Evolutionary conservation across 306 rosid genomes (phyloP).

Genomic region (Cicer yamashitae): DNA sequence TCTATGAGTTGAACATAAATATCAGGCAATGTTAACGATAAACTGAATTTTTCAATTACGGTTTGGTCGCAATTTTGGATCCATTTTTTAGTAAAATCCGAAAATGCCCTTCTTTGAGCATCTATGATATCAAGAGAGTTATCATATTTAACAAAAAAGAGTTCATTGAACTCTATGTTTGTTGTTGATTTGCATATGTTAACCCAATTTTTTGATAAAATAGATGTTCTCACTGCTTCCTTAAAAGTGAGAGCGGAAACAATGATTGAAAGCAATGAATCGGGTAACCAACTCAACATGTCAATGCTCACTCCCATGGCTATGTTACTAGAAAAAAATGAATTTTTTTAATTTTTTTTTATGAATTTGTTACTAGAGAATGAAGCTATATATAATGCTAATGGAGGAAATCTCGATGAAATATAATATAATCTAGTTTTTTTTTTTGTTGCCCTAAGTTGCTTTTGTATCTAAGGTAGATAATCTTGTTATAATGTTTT

Average conservation of each 20-base stretch:
- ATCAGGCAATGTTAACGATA: neutral
- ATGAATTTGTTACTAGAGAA: neutral
- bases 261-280: slow-evolving; percentile 7
- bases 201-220: slow-evolving; percentile 25
- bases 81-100: neutral
- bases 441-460: no score
- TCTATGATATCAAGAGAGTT: neutral
- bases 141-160: slow-evolving; percentile 8
- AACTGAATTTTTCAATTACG: slow-evolving; percentile 16
- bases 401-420: neutral
- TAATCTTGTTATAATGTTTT: neutral
- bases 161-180: slow-evolving; percentile 41
- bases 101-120: slow-evolving; percentile 1
- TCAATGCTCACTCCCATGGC: slow-evolving; percentile 21
- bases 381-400: neutral
- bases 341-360: neutral
- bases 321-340: neutral
- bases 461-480: no score
- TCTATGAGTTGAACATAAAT: neutral
- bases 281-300: neutral
- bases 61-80: neutral
- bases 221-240: slow-evolving; percentile 35
- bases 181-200: neutral
- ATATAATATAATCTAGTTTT: no score
- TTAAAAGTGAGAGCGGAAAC: slow-evolving; percentile 38